These are phyloP conservation scores for Manihot esculenta DNA, from an alignment of 441 rosid genomes.

Conservation along the genomic window DNA sequence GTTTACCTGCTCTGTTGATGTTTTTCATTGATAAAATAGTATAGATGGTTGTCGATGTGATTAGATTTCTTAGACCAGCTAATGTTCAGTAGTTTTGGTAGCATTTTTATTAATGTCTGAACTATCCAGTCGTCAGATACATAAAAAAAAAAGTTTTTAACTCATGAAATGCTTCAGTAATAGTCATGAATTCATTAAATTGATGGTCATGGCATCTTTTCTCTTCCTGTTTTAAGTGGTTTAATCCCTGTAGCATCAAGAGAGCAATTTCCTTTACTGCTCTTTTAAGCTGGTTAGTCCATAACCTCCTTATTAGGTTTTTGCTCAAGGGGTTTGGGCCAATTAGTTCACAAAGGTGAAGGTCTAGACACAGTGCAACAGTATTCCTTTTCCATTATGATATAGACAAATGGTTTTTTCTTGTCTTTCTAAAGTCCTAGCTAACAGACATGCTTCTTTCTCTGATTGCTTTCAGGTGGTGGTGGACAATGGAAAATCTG, in stretches of 20 bases:
- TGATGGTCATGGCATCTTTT: neutral
- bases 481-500: constrained; percentile 86
- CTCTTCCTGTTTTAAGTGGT: neutral
- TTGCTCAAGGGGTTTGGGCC: neutral
- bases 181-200: no score
- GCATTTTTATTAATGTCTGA: neutral
- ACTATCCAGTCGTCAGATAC: neutral
- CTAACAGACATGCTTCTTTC: neutral
- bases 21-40: neutral
- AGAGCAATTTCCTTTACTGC: neutral
- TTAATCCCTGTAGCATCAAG: neutral
- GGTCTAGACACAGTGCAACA: neutral
- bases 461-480: constrained; percentile 49
- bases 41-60: neutral
- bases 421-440: neutral
- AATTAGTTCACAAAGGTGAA: neutral
- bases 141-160: no score
- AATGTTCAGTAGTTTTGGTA: neutral
- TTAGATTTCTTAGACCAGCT: neutral
- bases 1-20: neutral
- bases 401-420: neutral
- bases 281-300: neutral
- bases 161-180: no score
- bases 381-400: neutral
- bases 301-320: neutral